Evolutionary conservation across 495 filamentous ascomycete genomes (phyloP), one percentile per base, ranked within the genome.

Genomic region (Monascus purpureus): DNA sequence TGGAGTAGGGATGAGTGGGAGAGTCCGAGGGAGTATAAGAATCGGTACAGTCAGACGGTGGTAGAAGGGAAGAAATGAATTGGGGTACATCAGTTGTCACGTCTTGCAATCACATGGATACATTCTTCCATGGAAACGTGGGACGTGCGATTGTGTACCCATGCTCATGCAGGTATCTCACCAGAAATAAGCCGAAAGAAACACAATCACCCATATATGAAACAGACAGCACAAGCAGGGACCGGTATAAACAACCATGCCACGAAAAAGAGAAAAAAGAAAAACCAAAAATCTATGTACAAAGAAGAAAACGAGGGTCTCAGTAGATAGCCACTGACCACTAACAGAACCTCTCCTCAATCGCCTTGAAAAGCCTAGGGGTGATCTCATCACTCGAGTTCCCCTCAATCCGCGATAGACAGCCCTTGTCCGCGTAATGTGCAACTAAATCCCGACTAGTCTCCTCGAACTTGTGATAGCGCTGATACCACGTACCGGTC

Each of bases 341-440:
- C 12, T n/a, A 61, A 50, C 63, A 68, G 64, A 97, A 97, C 35
- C 77, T 63, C 35, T 59, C 67, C 54, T 78, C 75, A 47, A 97
- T 75, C 55, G 93, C 88, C 6, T 64, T 61, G 43, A 81, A 75
- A 8, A 97, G 56, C 57, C 81, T 72, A 6, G 90, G 90, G 12
- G 70, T 85, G 32, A 97, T 97, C 67, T 96, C 88, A 53, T 97
- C 80, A 41, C 82, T 92, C 41, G 75, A 82, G 45, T 88, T 72
- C 6, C 90, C 90, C 40, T 80, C 57, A 2, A 95, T 86, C 18
- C 76, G 79, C 81, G 79, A 88, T 35, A 97, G 53, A 19, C 93
- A 77, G n/a, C 83, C 83, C 42, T 79, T 76, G 39, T 68, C 68
- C 13, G 82, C 77, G 50, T 97, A 97, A 55, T 93, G 82, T 39